phyloP scores from a whole-genome alignment of 495 filamentous ascomycete genomes.

The Astrothelium subdiscretum region DNA sequence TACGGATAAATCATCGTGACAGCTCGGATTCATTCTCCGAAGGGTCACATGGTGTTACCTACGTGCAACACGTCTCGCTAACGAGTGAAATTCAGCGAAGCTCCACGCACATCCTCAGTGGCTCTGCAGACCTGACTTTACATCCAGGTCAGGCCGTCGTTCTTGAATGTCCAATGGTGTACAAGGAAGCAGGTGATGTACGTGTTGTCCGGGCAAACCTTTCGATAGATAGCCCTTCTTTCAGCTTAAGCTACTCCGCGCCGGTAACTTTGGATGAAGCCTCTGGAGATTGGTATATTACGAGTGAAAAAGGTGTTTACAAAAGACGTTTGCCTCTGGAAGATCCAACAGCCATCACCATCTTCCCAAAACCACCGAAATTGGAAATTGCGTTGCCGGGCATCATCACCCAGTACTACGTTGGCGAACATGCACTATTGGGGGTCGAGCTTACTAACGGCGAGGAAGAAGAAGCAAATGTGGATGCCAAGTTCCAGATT shows the following conservation, averaged over 20 bases:
- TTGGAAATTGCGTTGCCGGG: constrained; percentile 58
- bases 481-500: background rate
- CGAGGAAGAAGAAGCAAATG: constrained; percentile 56
- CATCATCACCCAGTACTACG: constrained; percentile 62
- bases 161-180: constrained; percentile 56
- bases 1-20: constrained; percentile 15
- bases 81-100: constrained; percentile 5
- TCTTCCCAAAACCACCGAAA: constrained; percentile 86
- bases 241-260: constrained; percentile 39
- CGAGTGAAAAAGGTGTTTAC: constrained; percentile 11
- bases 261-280: background rate
- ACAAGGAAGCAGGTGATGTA: constrained; percentile 72
- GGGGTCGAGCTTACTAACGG: constrained; percentile 63
- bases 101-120: constrained; percentile 6
- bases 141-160: constrained; percentile 55
- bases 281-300: constrained; percentile 11
- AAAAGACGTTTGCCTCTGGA: constrained; percentile 37
- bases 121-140: constrained; percentile 52
- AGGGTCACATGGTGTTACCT: too few species aligned
- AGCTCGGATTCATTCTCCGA: background rate
- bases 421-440: constrained; percentile 60
- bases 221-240: constrained; percentile 48
- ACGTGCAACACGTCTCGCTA: background rate
- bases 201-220: constrained; percentile 26
- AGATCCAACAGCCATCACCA: constrained; percentile 44